Evolutionary conservation across 2,329 filamentous ascomycete genomes (phyloP), one percentile per base, ranked within the genome.

Genomic region (Alternaria arborescens): DNA sequence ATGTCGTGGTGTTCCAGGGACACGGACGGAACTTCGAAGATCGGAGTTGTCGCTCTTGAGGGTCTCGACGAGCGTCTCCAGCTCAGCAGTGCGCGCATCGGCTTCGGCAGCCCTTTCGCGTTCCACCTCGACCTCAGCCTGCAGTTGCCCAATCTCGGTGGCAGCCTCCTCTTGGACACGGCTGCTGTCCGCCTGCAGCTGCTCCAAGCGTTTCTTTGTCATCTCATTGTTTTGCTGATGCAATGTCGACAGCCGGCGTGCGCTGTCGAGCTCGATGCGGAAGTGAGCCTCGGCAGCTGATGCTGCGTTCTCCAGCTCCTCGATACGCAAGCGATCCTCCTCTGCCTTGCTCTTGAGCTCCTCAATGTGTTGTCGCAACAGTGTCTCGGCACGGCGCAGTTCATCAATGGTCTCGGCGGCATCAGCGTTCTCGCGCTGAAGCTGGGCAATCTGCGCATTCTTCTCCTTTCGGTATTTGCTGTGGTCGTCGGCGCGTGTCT

Each of bases 381-480:
- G 87, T 61, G 91, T 88, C 74, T 97, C 94, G 40, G 88, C 91
- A 40, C 91, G 89, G 73, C 91, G 90, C 22, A 97, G 82, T 10
- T 90, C 86, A 56, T 97, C 93, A 53, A 93, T 86, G 32, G 87
- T 90, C 20, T 91, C 89, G 65, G 86, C 89, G 44, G 91, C 88
- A 68, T 99, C 95, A 69, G 98, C 94, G 68, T 94, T 91, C 62
- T 91, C 88, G 54, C 93, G 91, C 78, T 97, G 92, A 28, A 99
- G 87, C 72, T 96, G 92, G 8, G 93, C 87, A 69, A 98, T 92
- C 40, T 92, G 91, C 1, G 93, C 90, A 64, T 92, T 92, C 84
- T 97, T 98, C 76, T 99, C 95, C 76, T 97, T 98, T 65, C 95
- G 89, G 79, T 91, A 94, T 74, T 94, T 97, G 67, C 94, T 87